Evolutionary conservation across 225 moss, liverwort and hornwort genomes (phyloP), one percentile per base, ranked within the genome.

Genomic region (Bryum argenteum): DNA sequence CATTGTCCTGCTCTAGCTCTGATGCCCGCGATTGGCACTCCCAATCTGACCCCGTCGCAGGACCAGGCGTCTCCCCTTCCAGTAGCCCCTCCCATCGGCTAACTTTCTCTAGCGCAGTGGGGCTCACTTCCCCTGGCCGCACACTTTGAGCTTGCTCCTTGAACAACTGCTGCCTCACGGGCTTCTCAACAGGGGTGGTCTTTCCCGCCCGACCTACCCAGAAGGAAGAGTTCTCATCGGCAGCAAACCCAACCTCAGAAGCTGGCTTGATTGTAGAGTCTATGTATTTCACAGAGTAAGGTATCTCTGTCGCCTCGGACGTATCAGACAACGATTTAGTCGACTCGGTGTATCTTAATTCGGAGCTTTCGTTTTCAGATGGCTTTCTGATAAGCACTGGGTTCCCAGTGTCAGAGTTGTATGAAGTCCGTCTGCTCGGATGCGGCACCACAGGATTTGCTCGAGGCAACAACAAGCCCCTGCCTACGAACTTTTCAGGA

Each of bases 61-160:
- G 84, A n/a, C 78, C 84, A 19, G 85, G 81, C 19, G 78, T 78
- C 52, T 85, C 78, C 17, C 78, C 78, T 16, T 78, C 78, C 75
- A 79, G 73, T 33, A 85, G 44, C 11, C 85, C 85, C 54, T 85
- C 85, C 85, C 85, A 85, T 56, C 75, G 85, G 8, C 71, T 69
- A 5, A 85, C 75, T 50, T 85, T 85, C 45, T 85, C 85, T 1
- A 78, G 56, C 8, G 81, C 85, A 8, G 78, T 78, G 57, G 81
- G 75, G 39, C 81, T 81, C 24, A 54, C 55, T 4, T 84, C 78
- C 62, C 75, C 78, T 6, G 65, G 38, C 75, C 74, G 37, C 10
- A 58, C 71, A 51, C 13, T 58, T 28, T 47, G 57, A 23, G 71
- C 26, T 26, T 26, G 26, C 14, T 67, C 57, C 71, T 24, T 80